Base-by-base conservation (phyloP, 345 rosid genomes). In the Gossypioides kirkii region DNA sequence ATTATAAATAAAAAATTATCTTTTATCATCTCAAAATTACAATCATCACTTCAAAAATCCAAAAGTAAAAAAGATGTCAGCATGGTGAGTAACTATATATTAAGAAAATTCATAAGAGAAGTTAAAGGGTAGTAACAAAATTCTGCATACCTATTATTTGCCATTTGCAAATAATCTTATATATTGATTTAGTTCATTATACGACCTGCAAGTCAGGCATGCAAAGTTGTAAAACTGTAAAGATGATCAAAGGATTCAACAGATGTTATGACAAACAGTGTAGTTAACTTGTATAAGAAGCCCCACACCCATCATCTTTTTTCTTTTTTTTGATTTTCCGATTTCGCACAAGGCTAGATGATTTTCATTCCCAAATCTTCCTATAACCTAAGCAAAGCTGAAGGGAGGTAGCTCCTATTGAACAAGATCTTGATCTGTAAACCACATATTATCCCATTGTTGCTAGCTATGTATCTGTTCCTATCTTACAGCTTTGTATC, bases 171-270 rank as follows among this genome's bases (percentile, higher is more conserved):
- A 66, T 55, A 53, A 53, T 65, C 63, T 49, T 12, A 13, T 0
- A 32, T 61, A 73, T n/a, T n/a, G 69, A n/a, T 32, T 32, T 43
- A 43, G 56, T 42, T 65, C 72, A 53, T 73, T 65, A 55, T 18
- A 67, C 9, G n/a, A 74, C 77, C 77, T 74, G 77, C 77, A 74
- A 22, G 42, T 28, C 67, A 74, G 65, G 72, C 46, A 66, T 74
- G 26, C 53, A 74, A 65, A 73, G 22, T 50, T 41, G 54, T 62
- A 38, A 73, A 64, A 53, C 38, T 42, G 77, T 52, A 52, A 52
- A 66, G 61, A 52, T 52, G 32, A 74, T 68, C 11, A 6, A 42
- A 56, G 47, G 50, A 54, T 23, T 72, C 46, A 72, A 43, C 17
- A 43, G 56, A 60, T 72, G 70, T 66, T 54, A 74, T 45, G 36